Evolutionary conservation across 352 stramenopile genomes (phyloP).

Genomic region (Globisporangium iwayamae): DNA sequence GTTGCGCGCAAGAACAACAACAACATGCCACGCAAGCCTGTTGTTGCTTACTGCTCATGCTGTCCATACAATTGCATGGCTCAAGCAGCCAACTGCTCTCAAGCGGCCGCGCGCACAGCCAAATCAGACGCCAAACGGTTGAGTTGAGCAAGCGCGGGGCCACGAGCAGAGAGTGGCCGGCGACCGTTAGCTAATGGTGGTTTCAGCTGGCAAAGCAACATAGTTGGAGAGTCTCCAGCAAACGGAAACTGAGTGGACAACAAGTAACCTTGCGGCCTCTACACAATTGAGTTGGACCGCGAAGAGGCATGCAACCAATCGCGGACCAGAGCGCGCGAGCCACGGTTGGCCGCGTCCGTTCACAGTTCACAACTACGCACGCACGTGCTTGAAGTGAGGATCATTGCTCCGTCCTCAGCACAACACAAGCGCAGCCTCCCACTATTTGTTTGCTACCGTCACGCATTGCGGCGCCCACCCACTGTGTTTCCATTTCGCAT

Average conservation of each 20-base stretch:
- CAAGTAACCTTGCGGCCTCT: no score
- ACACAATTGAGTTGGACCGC: neutral
- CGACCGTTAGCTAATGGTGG: constrained; percentile 4
- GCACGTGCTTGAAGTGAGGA: neutral
- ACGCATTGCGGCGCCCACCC: no score
- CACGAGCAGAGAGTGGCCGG: neutral
- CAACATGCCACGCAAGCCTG: neutral
- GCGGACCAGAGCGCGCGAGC: neutral
- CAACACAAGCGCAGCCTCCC: no score
- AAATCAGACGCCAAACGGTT: constrained; percentile 5
- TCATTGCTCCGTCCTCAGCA: neutral
- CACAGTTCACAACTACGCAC: no score
- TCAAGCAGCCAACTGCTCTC: neutral
- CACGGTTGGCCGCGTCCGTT: neutral
- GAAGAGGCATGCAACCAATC: neutral
- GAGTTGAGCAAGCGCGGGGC: constrained; percentile 1
- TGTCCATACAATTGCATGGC: neutral
- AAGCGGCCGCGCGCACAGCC: neutral
- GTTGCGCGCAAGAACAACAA: neutral
- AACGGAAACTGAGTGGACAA: neutral
- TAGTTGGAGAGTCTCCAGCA: neutral
- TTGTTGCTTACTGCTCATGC: neutral
- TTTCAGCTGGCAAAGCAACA: neutral
- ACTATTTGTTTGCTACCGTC: no score
- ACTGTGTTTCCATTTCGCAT: no score